Conservation (phyloP, 371 early-diverging fungal genomes). For the Cladochytrium tenue region DNA sequence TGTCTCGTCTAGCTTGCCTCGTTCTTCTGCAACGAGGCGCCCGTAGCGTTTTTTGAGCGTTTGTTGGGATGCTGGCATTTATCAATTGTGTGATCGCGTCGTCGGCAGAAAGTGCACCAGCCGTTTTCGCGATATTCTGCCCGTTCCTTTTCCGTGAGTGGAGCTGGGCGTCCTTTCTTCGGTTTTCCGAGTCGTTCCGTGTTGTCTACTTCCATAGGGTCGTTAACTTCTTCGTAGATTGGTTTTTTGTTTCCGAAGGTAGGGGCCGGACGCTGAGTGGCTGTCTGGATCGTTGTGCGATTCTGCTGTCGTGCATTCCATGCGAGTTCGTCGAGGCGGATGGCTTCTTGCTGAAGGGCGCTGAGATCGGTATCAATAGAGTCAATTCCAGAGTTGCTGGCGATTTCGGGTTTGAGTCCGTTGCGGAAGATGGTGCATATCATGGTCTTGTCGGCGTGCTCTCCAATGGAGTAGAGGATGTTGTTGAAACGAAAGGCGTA, state of each 20-base stretch:
- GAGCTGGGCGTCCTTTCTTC: background rate
- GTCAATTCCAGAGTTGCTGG: background rate
- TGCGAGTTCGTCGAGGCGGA: background rate
- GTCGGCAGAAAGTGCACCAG: background rate
- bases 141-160: background rate
- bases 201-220: background rate
- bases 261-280: no score
- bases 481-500: background rate
- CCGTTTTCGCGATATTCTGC: background rate
- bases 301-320: background rate
- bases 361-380: background rate
- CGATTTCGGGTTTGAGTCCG: background rate
- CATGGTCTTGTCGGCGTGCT: background rate
- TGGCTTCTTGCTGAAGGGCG: background rate
- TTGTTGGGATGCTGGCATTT: background rate
- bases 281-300: background rate
- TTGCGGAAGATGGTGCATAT: background rate
- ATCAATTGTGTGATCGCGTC: background rate
- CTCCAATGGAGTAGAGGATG: background rate
- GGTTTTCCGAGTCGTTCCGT: background rate
- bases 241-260: no score
- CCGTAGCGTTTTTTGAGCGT: background rate
- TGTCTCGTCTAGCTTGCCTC: no score
- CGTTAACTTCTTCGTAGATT: background rate
- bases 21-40: no score